Percentiles rank a stretch among this genome's conserved stretches.
These are phyloP conservation scores for Lachnellula occidentalis DNA, from an alignment of 2,329 filamentous ascomycete species.

Conservation along the genomic window DNA sequence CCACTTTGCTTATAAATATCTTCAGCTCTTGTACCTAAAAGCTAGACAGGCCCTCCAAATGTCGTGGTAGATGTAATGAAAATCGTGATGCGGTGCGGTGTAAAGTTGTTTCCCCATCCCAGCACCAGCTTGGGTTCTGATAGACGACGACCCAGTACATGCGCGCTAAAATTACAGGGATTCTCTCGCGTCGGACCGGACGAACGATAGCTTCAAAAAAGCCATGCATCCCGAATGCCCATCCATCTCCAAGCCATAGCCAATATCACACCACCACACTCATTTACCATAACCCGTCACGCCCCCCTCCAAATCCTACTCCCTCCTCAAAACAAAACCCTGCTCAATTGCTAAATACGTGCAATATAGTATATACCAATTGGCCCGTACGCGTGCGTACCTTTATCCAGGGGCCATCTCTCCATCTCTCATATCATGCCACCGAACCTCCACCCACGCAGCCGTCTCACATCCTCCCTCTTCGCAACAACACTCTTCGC, in stretches of 20 bases:
- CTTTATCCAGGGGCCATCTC: no score
- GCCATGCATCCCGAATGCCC: neutral
- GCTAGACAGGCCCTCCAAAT: neutral
- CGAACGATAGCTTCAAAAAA: neutral
- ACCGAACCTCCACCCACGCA: constrained; percentile 84
- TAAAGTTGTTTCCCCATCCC: constrained; percentile 8
- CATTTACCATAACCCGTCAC: no score
- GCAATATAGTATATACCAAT: no score
- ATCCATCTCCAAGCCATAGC: neutral
- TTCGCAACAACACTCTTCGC: constrained; percentile 89
- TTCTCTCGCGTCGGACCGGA: neutral
- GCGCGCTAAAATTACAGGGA: constrained; percentile 5
- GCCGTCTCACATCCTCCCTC: constrained; percentile 85
- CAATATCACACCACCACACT: constrained; percentile 6
- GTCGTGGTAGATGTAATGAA: neutral
- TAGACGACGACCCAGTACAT: neutral
- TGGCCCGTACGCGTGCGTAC: no score
- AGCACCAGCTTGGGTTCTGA: constrained; percentile 14
- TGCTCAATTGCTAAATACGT: no score
- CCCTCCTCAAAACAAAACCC: no score
- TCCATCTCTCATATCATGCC: constrained; percentile 50
- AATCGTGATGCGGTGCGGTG: neutral
- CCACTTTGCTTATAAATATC: no score
- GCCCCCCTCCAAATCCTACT: no score
- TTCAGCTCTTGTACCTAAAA: neutral